phyloP scores from a whole-genome alignment of 352 stramenopile genomes.

The Phytophthora brassicae region DNA sequence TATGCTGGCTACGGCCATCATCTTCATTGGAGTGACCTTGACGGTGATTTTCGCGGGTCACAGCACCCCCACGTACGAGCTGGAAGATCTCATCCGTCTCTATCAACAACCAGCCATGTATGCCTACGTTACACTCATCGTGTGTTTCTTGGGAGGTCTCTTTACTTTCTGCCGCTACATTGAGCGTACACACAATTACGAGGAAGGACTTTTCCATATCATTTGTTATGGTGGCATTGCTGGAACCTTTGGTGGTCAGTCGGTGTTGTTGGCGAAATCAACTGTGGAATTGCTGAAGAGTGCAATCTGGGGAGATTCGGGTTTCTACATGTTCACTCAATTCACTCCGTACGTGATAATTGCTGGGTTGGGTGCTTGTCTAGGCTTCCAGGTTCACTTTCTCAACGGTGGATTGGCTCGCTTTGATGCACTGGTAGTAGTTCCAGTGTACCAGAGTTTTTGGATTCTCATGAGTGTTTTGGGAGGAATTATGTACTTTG shows the following conservation, averaged over 20 bases:
- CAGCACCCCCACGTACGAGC: conserved; percentile 83
- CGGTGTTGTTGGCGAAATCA: conserved; percentile 88
- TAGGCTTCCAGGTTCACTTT: conserved; percentile 86
- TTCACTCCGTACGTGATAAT: conserved; percentile 83
- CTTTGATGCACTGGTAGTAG: conserved; percentile 89
- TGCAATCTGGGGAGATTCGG: conserved; percentile 82
- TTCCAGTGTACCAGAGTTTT: conserved; percentile 92
- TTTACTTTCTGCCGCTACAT: conserved; percentile 76
- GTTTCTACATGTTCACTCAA: conserved; percentile 77
- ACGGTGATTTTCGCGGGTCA: conserved; percentile 90
- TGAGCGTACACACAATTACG: conserved; percentile 66
- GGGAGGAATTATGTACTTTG: conserved; percentile 93
- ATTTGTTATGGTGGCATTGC: conserved; percentile 89
- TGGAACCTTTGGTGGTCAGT: conserved; percentile 89
- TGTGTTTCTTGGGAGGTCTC: conserved; percentile 61
- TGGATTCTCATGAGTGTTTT: conserved; percentile 90
- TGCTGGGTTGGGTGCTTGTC: conserved; percentile 56
- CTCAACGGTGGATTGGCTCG: conserved; percentile 87
- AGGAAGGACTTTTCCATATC: conserved; percentile 76
- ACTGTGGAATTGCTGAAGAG: conserved; percentile 90
- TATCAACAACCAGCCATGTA: conserved; percentile 85
- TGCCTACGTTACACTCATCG: conserved; percentile 76
- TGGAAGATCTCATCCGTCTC: conserved; percentile 82
- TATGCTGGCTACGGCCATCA: conserved; percentile 83
- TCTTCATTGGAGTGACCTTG: conserved; percentile 87